These are phyloP conservation scores for Stenocarpella maydis DNA, from an alignment of 2,329 filamentous ascomycete genomes.

Conservation along the genomic window DNA sequence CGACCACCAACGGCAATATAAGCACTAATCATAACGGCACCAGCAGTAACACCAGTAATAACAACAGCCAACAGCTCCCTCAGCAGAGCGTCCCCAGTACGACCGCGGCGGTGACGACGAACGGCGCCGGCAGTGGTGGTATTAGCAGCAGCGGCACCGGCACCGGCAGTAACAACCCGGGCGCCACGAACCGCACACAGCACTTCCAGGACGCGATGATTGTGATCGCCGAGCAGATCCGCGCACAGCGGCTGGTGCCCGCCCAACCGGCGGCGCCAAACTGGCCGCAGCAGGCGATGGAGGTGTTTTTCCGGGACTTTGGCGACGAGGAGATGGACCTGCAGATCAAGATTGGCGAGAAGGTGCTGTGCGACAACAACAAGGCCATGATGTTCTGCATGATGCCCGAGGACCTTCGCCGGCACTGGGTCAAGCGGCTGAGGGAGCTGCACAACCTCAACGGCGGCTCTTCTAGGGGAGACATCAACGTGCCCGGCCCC, in stretches of 20 bases:
- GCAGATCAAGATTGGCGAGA: conserved; percentile 67
- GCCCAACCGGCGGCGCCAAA: conserved; percentile 49
- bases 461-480: conserved; percentile 37
- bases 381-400: conserved; percentile 71
- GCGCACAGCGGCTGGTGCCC: conserved; percentile 48
- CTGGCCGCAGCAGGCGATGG: conserved; percentile 66
- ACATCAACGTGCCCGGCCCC: background rate
- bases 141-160: background rate
- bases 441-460: conserved; percentile 53
- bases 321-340: conserved; percentile 64
- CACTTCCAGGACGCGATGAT: conserved; percentile 34
- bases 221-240: conserved; percentile 40
- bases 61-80: conserved; percentile 19
- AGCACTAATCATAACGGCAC: background rate
- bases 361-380: conserved; percentile 64
- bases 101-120: conserved; percentile 4
- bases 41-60: background rate
- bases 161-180: conserved; percentile 1
- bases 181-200: conserved; percentile 41
- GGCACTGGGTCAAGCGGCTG: conserved; percentile 64
- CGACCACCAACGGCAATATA: background rate
- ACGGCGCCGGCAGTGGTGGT: background rate
- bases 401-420: conserved; percentile 60
- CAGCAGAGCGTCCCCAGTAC: conserved; percentile 6
- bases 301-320: conserved; percentile 68